Conservation (phyloP, 2,329 filamentous ascomycete genomes). For the Aspergillus novoparasiticus region DNA sequence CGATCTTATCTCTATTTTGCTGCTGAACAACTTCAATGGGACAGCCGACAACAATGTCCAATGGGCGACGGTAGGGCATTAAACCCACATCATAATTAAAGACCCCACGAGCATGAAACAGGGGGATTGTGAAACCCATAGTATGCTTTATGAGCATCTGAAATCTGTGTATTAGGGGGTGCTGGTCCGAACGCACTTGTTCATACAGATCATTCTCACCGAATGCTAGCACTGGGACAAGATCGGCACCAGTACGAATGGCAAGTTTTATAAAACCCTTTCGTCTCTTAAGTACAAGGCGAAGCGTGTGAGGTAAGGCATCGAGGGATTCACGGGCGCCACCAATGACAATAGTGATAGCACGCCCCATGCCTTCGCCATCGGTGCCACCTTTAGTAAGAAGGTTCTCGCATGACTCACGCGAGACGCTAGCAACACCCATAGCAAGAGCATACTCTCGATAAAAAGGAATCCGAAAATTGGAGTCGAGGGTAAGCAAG, state of each 20-base stretch:
- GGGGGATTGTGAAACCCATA: constrained; percentile 88
- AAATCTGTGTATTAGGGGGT: constrained; percentile 76
- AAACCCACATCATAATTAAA: constrained; percentile 98
- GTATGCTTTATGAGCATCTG: constrained; percentile 84
- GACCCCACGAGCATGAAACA: constrained; percentile 86
- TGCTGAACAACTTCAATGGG: constrained; percentile 71
- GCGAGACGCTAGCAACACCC: constrained; percentile 85
- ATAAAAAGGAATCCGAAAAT: constrained; percentile 92
- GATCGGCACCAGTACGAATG: constrained; percentile 85
- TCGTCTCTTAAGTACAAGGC: constrained; percentile 77
- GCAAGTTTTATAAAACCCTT: constrained; percentile 96
- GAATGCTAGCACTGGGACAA: constrained; percentile 89
- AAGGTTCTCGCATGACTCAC: constrained; percentile 87
- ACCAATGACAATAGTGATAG: constrained; percentile 92
- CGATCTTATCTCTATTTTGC: constrained; percentile 61
- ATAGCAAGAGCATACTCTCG: constrained; percentile 90
- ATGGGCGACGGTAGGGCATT: constrained; percentile 85
- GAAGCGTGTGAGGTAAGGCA: constrained; percentile 74
- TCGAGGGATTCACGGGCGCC: constrained; percentile 91
- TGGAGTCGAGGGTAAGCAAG: constrained; percentile 88
- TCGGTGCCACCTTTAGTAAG: constrained; percentile 78
- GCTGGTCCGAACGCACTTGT: constrained; percentile 74
- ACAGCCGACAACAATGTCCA: constrained; percentile 86
- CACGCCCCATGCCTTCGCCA: constrained; percentile 84
- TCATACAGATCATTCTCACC: constrained; percentile 97